These are phyloP conservation scores for Talaromyces amestolkiae DNA, from an alignment of 2,329 filamentous ascomycete species.

Conservation along the genomic window DNA sequence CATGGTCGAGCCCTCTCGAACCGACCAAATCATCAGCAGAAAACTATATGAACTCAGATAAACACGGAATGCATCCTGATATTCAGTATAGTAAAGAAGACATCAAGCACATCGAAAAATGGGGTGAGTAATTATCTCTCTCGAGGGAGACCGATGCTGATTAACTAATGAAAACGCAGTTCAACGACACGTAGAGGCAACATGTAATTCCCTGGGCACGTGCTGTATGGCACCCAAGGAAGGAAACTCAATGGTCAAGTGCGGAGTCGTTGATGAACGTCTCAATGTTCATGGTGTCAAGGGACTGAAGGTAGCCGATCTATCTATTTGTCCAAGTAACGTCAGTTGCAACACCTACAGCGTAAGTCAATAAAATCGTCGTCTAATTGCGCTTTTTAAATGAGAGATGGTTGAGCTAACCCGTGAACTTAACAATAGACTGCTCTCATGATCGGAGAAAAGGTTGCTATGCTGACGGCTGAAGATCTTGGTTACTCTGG, in stretches of 20 bases:
- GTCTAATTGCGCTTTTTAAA: neutral
- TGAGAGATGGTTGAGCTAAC: neutral
- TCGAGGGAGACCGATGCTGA: neutral
- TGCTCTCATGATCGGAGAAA: slow-evolving; percentile 73
- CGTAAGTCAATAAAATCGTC: slow-evolving; percentile 24
- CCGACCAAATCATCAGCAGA: slow-evolving; percentile 52
- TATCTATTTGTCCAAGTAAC: slow-evolving; percentile 75
- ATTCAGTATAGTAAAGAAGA: slow-evolving; percentile 61
- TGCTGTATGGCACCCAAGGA: slow-evolving; percentile 75
- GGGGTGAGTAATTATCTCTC: slow-evolving; percentile 34
- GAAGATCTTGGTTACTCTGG: slow-evolving; percentile 75
- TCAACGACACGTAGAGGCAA: slow-evolving; percentile 71
- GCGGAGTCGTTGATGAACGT: slow-evolving; percentile 69
- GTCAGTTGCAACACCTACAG: slow-evolving; percentile 66
- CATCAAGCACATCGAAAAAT: slow-evolving; percentile 63
- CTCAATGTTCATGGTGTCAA: slow-evolving; percentile 75
- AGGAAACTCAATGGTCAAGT: slow-evolving; percentile 77
- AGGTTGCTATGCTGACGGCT: slow-evolving; percentile 65
- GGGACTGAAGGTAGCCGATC: slow-evolving; percentile 73
- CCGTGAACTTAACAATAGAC: slow-evolving; percentile 43
- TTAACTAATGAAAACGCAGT: slow-evolving; percentile 35
- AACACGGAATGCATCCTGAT: slow-evolving; percentile 59
- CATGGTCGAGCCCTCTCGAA: slow-evolving; percentile 64
- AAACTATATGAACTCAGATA: slow-evolving; percentile 62
- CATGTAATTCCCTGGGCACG: slow-evolving; percentile 67